A percentile compares a stretch with the other conserved stretches of the same genome.
phyloP scores from a whole-genome alignment of 495 filamentous ascomycete genomes.

The Pyrenula massariospora region DNA sequence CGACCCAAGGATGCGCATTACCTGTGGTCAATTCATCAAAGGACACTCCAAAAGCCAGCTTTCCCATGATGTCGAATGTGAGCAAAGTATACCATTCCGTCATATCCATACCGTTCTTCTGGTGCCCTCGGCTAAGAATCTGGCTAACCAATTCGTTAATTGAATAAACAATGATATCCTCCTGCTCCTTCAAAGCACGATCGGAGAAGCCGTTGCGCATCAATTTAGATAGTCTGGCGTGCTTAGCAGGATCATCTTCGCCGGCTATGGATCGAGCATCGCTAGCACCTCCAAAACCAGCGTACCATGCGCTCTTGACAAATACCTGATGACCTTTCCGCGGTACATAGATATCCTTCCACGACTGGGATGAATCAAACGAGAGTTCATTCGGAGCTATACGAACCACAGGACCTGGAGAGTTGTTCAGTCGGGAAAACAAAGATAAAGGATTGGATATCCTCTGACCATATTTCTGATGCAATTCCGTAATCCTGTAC shows the following conservation, averaged over 20 bases:
- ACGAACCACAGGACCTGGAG: too few species aligned
- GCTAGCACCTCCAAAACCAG: too few species aligned
- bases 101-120: not conserved
- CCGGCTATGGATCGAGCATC: constrained; percentile 8
- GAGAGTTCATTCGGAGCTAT: constrained; percentile 34
- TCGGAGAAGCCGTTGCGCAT: constrained; percentile 40
- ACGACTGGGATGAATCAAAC: constrained; percentile 30
- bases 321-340: constrained; percentile 10
- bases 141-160: constrained; percentile 24
- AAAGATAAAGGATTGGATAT: too few species aligned
- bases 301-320: too few species aligned
- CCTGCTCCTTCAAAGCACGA: constrained; percentile 31
- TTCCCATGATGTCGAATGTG: constrained; percentile 24
- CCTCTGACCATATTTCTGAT: too few species aligned
- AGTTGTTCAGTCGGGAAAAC: too few species aligned
- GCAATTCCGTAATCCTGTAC: too few species aligned
- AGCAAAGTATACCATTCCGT: constrained; percentile 22
- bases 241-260: constrained; percentile 18
- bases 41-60: constrained; percentile 29
- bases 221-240: constrained; percentile 17
- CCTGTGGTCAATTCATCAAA: constrained; percentile 34
- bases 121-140: constrained; percentile 8
- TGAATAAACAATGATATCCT: constrained; percentile 25
- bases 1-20: constrained; percentile 32
- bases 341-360: constrained; percentile 41